Evolutionary conservation across 2,329 filamentous ascomycete species (phyloP).

Genomic region (Talaromyces sp.): DNA sequence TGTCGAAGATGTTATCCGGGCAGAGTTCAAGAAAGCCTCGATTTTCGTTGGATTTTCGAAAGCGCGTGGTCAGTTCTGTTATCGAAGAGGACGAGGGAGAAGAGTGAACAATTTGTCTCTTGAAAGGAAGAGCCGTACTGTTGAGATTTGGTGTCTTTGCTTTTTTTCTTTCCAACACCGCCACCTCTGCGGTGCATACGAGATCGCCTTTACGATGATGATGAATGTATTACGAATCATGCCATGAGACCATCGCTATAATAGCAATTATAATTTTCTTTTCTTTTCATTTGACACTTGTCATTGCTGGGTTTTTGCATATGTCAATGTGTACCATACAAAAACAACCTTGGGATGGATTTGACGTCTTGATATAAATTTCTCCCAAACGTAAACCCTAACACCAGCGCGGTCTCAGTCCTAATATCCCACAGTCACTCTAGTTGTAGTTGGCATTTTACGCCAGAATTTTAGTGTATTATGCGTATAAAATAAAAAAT

Average conservation of each 20-base stretch:
- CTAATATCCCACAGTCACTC: too few species aligned
- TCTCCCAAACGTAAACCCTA: background rate
- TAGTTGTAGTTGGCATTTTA: too few species aligned
- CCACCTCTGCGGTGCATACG: background rate
- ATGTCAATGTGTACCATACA: background rate
- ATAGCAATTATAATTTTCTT: background rate
- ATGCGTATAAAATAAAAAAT: too few species aligned
- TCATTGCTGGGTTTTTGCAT: background rate
- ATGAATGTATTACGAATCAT: slow-evolving; percentile 3
- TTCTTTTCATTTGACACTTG: background rate
- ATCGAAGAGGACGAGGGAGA: slow-evolving; percentile 16
- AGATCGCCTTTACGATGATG: background rate
- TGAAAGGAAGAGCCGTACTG: background rate
- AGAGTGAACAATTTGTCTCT: background rate
- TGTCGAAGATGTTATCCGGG: background rate
- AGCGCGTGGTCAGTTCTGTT: slow-evolving; percentile 1
- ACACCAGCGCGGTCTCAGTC: too few species aligned
- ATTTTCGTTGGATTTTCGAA: slow-evolving; percentile 4
- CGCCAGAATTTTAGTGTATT: too few species aligned
- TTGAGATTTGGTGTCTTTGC: background rate
- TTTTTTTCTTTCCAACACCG: background rate
- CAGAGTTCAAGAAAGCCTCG: background rate
- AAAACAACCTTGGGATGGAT: background rate
- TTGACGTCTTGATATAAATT: background rate
- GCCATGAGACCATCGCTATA: background rate